Evolutionary conservation across 805 yeast species (phyloP).

Genomic region (Grigorovia yakushimaensis): DNA sequence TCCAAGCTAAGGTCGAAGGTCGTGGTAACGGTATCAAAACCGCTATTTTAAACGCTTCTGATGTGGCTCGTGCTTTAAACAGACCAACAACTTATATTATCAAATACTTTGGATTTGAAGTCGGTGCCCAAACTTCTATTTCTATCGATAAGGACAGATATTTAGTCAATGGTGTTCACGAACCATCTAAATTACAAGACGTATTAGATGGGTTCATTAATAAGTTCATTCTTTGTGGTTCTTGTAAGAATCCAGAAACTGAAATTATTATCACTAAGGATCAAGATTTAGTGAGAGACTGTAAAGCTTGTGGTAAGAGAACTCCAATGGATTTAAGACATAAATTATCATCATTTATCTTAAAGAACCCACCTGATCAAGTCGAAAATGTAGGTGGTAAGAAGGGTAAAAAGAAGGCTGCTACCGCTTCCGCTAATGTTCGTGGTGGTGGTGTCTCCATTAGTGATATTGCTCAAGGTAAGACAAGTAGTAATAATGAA

Average conservation of each 20-base stretch:
- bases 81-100: conserved; percentile 89
- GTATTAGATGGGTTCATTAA: conserved; percentile 86
- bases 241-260: conserved; percentile 96
- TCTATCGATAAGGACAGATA: conserved; percentile 76
- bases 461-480: conserved; percentile 62
- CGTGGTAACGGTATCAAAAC: conserved; percentile 99
- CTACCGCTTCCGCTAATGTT: conserved; percentile 82
- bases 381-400: conserved; percentile 34
- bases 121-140: conserved; percentile 90
- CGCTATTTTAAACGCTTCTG: conserved; percentile 78
- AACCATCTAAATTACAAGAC: conserved; percentile 83
- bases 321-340: conserved; percentile 77
- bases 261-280: conserved; percentile 68
- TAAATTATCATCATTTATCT: conserved; percentile 75
- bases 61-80: conserved; percentile 88
- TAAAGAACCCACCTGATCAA: conserved; percentile 76
- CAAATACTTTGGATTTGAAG: conserved; percentile 91
- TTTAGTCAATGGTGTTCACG: conserved; percentile 92
- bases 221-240: conserved; percentile 86
- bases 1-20: conserved; percentile 95
- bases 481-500: conserved; percentile 15
- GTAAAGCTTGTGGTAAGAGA: conserved; percentile 96
- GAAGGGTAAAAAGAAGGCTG: conserved; percentile 64
- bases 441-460: conserved; percentile 81
- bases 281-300: conserved; percentile 71